These are phyloP conservation scores for Metschnikowia drakensbergensis DNA, from an alignment of 805 yeast genomes.

Conservation along the genomic window DNA sequence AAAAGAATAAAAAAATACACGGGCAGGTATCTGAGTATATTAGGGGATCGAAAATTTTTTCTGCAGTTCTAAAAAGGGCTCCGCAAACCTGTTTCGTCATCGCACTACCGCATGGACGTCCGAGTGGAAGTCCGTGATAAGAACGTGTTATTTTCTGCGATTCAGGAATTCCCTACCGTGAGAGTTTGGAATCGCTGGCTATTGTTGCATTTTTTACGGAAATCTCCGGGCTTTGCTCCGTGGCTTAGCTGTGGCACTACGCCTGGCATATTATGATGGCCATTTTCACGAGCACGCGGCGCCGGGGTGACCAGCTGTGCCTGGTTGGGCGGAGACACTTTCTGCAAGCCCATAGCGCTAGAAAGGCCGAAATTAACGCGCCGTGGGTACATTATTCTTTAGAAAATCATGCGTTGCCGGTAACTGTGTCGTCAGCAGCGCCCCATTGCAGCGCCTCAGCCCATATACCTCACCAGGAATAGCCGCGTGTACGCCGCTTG, in stretches of 20 bases:
- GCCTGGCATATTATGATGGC: not conserved
- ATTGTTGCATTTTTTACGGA: no score
- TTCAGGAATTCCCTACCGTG: no score
- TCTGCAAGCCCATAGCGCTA: not conserved
- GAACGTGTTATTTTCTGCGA: no score
- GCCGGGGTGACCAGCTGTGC: not conserved
- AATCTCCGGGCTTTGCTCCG: not conserved
- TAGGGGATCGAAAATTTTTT: conserved; percentile 3
- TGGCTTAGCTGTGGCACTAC: not conserved
- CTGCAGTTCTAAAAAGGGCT: not conserved
- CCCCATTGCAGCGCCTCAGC: not conserved
- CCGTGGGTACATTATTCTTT: no score
- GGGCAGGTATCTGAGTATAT: not conserved
- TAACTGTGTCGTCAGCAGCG: no score
- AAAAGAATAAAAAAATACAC: not conserved
- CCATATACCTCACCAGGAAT: not conserved
- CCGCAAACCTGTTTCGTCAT: conserved; percentile 3
- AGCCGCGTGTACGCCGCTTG: not conserved
- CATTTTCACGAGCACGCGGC: not conserved
- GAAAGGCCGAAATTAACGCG: no score
- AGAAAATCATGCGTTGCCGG: no score
- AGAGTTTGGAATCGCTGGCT: no score
- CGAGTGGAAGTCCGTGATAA: not conserved
- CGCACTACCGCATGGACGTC: conserved; percentile 4
- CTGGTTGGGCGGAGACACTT: not conserved